Evolutionary conservation across 345 rosid species (phyloP).

Genomic region (Populus tremula): DNA sequence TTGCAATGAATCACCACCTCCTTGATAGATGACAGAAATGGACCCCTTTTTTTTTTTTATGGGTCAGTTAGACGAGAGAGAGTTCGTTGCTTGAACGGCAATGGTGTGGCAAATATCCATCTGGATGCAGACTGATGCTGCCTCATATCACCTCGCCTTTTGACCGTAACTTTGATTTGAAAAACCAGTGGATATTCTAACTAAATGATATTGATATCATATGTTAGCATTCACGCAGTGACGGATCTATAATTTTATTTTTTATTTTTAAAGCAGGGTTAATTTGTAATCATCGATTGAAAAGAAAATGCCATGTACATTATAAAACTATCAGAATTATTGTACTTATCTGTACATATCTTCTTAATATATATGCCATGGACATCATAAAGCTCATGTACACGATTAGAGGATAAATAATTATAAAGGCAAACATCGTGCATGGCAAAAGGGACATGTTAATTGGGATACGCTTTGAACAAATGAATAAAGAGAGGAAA

Average conservation of each 20-base stretch:
- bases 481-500: not conserved
- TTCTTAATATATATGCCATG: too few species aligned
- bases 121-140: not conserved
- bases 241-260: too few species aligned
- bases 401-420: not conserved
- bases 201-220: not conserved
- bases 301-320: too few species aligned
- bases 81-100: not conserved
- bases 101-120: not conserved
- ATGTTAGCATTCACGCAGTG: not conserved
- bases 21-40: not conserved
- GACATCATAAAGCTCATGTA: not conserved
- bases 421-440: not conserved
- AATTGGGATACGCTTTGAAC: not conserved
- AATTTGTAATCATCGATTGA: too few species aligned
- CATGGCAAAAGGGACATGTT: not conserved
- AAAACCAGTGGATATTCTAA: not conserved
- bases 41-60: not conserved
- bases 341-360: too few species aligned
- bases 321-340: too few species aligned
- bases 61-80: not conserved
- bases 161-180: not conserved
- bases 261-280: too few species aligned
- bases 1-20: not conserved
- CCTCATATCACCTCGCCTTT: not conserved